Percentiles rank a stretch among this genome's conserved stretches.
Conservation (phyloP, 176 grass and related monocot species). For the Phyllostachys edulis region DNA sequence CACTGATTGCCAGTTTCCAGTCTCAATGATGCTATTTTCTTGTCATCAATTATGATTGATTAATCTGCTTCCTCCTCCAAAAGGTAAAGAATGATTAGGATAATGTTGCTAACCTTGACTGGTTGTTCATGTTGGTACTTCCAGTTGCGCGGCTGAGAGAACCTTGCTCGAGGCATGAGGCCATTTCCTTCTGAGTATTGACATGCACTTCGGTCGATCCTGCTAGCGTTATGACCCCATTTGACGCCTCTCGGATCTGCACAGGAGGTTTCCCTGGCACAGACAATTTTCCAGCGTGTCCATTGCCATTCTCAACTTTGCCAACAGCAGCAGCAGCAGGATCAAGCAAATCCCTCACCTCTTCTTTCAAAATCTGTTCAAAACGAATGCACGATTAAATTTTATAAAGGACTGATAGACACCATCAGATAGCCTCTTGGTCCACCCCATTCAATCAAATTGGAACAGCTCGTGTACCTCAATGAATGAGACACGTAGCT, state of each 20-base stretch:
- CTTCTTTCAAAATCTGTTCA: constrained; percentile 95
- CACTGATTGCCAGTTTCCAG: background rate
- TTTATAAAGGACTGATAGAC: background rate
- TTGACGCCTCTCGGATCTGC: constrained; percentile 94
- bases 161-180: constrained; percentile 81
- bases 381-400: background rate
- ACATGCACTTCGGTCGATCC: constrained; percentile 92
- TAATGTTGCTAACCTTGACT: constrained; percentile 69
- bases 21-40: background rate
- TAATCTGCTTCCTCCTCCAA: background rate
- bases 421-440: background rate
- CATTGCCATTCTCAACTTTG: constrained; percentile 72
- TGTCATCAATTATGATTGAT: background rate
- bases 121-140: constrained; percentile 99
- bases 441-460: background rate
- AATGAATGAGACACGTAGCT: constrained; percentile 89
- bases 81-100: constrained; percentile 1
- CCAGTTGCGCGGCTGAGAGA: constrained; percentile 81
- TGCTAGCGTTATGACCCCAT: constrained; percentile 91
- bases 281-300: constrained; percentile 52
- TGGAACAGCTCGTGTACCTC: constrained; percentile 56
- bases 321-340: constrained; percentile 32
- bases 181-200: constrained; percentile 86
- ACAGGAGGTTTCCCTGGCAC: constrained; percentile 80
- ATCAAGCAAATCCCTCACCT: constrained; percentile 92